Conservation (phyloP, 441 rosid genomes). For the Euphorbia schlechtendalii region DNA sequence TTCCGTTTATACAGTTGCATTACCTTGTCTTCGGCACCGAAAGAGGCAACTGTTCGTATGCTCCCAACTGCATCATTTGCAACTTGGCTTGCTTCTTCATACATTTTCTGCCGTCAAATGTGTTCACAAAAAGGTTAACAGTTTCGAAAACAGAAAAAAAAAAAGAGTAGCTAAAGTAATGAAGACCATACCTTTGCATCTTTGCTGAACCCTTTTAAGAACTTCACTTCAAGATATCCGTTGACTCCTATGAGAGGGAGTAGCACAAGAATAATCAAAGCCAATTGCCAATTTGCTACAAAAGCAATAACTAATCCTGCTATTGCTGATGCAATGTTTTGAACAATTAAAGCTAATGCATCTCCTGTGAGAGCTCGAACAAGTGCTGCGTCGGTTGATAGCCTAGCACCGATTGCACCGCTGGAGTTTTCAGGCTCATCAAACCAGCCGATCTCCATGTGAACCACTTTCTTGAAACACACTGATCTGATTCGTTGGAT, state of each 20-base stretch:
- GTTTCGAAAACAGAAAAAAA: background rate
- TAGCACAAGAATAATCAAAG: conserved; percentile 52
- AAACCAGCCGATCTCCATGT: no score
- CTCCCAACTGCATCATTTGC: conserved; percentile 87
- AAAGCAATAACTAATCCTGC: conserved; percentile 69
- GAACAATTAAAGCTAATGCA: conserved; percentile 50
- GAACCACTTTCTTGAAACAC: conserved; percentile 86
- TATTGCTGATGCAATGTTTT: conserved; percentile 41
- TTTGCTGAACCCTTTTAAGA: conserved; percentile 69
- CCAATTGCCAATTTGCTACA: conserved; percentile 66
- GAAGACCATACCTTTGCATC: conserved; percentile 50
- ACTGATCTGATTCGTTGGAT: conserved; percentile 49
- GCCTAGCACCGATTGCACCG: conserved; percentile 72
- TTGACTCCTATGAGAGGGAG: conserved; percentile 59
- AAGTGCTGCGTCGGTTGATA: no score
- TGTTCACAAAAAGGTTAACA: background rate
- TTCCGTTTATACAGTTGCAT: conserved; percentile 53
- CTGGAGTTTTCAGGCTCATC: conserved; percentile 65
- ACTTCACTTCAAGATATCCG: conserved; percentile 50
- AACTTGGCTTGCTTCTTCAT: conserved; percentile 90
- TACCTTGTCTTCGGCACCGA: conserved; percentile 77
- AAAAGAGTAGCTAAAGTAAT: conserved; percentile 39
- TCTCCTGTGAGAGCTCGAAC: conserved; percentile 65
- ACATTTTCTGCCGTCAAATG: conserved; percentile 45
- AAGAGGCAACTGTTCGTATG: conserved; percentile 84